These are phyloP conservation scores for Syzygium jambos DNA, from an alignment of 345 rosid genomes.

Conservation along the genomic window DNA sequence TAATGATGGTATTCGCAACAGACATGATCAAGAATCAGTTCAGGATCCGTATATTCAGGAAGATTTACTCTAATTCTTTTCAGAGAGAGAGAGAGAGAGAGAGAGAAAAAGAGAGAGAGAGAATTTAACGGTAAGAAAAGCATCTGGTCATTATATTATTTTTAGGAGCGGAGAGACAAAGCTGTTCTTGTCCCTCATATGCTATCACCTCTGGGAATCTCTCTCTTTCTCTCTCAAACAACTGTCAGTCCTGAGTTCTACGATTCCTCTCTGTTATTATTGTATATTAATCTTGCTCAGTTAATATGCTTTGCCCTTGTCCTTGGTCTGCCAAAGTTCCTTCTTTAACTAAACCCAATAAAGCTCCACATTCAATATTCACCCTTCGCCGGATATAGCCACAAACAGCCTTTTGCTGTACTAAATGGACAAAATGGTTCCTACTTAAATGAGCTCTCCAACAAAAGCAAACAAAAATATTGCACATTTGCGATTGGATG, in stretches of 20 bases:
- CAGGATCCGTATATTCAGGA: background rate
- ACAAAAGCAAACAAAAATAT: background rate
- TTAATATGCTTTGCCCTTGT: background rate
- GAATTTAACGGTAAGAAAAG: background rate
- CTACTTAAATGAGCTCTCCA: background rate
- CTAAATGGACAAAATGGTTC: background rate
- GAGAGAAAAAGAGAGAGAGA: too few species aligned
- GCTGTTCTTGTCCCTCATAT: background rate
- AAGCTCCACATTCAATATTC: constrained; percentile 15
- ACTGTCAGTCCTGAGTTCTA: background rate
- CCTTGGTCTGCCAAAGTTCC: constrained; percentile 19
- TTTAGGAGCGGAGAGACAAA: background rate
- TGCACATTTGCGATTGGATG: background rate
- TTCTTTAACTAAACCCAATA: constrained; percentile 38
- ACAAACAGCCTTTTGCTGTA: constrained; percentile 34
- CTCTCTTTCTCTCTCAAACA: background rate
- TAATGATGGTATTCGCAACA: background rate
- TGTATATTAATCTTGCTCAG: background rate
- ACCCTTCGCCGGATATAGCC: constrained; percentile 23
- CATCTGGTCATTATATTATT: background rate
- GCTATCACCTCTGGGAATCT: background rate
- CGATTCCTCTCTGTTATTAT: constrained; percentile 5
- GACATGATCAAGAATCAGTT: background rate
- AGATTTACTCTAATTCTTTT: background rate
- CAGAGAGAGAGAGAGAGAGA: background rate